Percentiles rank a stretch among this genome's conserved stretches.
phyloP scores from a whole-genome alignment of 2,329 filamentous ascomycete genomes.

The Neonectria sp. region DNA sequence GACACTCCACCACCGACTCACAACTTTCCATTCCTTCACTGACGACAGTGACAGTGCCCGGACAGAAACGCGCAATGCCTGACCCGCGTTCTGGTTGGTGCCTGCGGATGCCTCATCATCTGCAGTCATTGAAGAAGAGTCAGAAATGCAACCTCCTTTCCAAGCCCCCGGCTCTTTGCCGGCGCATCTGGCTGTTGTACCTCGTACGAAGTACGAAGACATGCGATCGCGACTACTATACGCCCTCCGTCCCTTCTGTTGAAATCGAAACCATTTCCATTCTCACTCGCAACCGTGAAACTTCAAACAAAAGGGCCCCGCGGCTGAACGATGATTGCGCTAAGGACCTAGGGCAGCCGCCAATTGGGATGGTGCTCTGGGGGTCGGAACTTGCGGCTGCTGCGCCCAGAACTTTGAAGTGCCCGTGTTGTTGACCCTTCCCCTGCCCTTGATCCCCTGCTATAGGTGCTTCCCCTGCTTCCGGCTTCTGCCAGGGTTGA shows the following conservation, averaged over 20 bases:
- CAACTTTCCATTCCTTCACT: constrained; percentile 6
- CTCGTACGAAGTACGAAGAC: background rate
- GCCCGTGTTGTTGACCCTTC: constrained; percentile 7
- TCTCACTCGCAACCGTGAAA: constrained; percentile 5
- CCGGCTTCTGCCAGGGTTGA: background rate
- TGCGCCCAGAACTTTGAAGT: constrained; percentile 41
- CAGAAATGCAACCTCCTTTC: constrained; percentile 28
- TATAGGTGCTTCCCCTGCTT: background rate
- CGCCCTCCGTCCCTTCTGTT: constrained; percentile 1
- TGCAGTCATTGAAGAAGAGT: constrained; percentile 28
- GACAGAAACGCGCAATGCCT: constrained; percentile 19
- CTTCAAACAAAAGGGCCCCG: constrained; percentile 31
- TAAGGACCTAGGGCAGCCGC: constrained; percentile 19
- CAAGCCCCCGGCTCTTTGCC: constrained; percentile 6
- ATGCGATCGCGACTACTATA: constrained; percentile 5
- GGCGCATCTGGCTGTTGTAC: background rate
- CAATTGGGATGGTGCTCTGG: constrained; percentile 35
- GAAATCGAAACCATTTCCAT: constrained; percentile 12
- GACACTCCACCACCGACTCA: constrained; percentile 25
- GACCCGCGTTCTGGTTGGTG: constrained; percentile 24
- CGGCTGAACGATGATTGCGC: constrained; percentile 30
- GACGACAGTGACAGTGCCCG: constrained; percentile 25
- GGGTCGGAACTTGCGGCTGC: constrained; percentile 33
- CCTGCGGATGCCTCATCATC: constrained; percentile 28
- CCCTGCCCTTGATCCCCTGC: background rate